Conservation (phyloP, 225 moss, liverwort and hornwort species). For the Polytrichum formosum region DNA sequence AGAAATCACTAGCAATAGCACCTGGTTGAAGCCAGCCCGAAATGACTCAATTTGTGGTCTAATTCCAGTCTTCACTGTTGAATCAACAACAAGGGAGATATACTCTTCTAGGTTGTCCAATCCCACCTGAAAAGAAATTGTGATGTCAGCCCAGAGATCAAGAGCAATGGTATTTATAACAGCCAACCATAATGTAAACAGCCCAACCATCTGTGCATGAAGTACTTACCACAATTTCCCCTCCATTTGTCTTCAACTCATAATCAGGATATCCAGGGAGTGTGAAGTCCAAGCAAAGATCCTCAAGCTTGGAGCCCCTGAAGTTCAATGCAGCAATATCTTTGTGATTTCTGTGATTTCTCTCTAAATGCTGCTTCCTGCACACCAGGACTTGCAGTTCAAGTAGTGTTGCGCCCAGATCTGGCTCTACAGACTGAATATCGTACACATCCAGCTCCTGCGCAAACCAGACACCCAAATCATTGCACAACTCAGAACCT, state of each 20-base stretch:
- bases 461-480: conserved; percentile 9
- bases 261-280: conserved; percentile 89
- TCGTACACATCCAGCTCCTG: conserved; percentile 93
- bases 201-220: background rate
- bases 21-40: conserved; percentile 89
- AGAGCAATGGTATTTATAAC: background rate
- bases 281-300: conserved; percentile 90
- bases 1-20: conserved; percentile 1
- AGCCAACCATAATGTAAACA: too few relatives aligned
- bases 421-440: conserved; percentile 68
- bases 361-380: conserved; percentile 72
- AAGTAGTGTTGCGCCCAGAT: conserved; percentile 74
- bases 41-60: conserved; percentile 77
- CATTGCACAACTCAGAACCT: background rate
- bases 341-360: conserved; percentile 6
- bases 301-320: conserved; percentile 66
- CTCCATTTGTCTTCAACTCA: conserved; percentile 61
- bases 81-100: conserved; percentile 73
- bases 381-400: conserved; percentile 83
- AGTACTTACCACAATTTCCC: conserved; percentile 53
- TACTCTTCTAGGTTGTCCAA: conserved; percentile 86
- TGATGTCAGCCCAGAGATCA: conserved; percentile 8
- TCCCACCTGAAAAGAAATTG: conserved; percentile 46
- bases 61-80: conserved; percentile 81
- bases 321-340: conserved; percentile 51